Base-by-base conservation (phyloP, 495 filamentous ascomycete genomes). In the Evernia prunastri region DNA sequence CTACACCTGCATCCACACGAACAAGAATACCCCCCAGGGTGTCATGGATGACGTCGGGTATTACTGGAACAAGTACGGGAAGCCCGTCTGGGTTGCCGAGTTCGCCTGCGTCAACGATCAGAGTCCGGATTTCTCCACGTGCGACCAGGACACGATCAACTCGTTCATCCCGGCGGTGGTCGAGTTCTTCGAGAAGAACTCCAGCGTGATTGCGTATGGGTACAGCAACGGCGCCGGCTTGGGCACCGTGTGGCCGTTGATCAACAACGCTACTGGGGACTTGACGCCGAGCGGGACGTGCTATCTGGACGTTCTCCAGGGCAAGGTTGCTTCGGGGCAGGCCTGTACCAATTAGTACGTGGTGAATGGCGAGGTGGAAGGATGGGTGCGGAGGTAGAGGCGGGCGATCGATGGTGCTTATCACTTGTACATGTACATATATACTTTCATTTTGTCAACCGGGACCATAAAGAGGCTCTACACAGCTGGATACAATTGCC, bases 51-150 rank as follows among this genome's bases (percentile, higher is more conserved):
- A 66, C 20, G 64, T 73, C 20, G 70, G 66, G n/a, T 67, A 70
- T 54, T 72, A 73, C 51, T 60, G 57, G 53, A 23, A 27, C n/a
- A 70, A 64, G 49, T 73, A 73, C 64, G 43, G 54, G 17, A 70
- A 72, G 58, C 68, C 68, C 17, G 58, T 70, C 20, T 73, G 70
- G 70, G 71, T 73, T 11, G 58, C 56, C 39, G 71, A 72, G 63
- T 72, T 72, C 56, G 70, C 63, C 12, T 72, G 70, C 35, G 70
- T 73, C 47, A 57, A 72, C 31, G 68, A 71, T 65, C 29, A 56
- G 58, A 42, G 39, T n/a, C 68, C 67, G 64, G 68, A n/a, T n/a
- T n/a, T n/a, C n/a, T n/a, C 65, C 10, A 61, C 63, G 54, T 68
- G 68, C 40, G 62, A 60, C 23, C 47, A 68, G 51, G 69, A 67